A percentile compares a stretch with the other conserved stretches of the same genome.
Evolutionary conservation across 495 filamentous ascomycete genomes (phyloP).

Genomic region (Tricharina praecox): DNA sequence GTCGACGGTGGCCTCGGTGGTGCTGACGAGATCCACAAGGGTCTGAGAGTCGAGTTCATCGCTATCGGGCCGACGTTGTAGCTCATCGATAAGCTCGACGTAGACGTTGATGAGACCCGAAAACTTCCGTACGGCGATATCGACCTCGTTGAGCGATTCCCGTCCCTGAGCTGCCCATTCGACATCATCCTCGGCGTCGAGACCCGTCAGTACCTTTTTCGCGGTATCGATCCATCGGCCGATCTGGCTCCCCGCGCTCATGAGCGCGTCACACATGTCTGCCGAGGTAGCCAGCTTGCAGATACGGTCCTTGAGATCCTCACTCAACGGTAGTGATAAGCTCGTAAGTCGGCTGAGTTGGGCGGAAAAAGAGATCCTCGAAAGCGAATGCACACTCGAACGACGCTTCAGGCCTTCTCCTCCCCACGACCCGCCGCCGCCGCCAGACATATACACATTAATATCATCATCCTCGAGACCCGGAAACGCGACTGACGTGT

Average conservation of each 20-base stretch:
- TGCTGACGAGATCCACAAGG: constrained; percentile 51
- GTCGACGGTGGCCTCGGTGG: constrained; percentile 73
- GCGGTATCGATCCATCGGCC: constrained; percentile 82
- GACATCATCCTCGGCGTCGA: constrained; percentile 89
- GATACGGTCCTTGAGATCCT: constrained; percentile 61
- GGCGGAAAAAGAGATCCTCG: constrained; percentile 72
- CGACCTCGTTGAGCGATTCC: constrained; percentile 66
- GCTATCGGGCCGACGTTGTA: constrained; percentile 69
- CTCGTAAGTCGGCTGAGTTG: constrained; percentile 79
- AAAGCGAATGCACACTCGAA: constrained; percentile 74
- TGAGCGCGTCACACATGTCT: constrained; percentile 57
- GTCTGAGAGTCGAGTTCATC: constrained; percentile 47
- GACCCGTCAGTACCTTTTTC: constrained; percentile 60
- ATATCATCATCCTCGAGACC: too few species aligned
- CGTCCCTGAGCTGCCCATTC: constrained; percentile 91
- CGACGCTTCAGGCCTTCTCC: constrained; percentile 34
- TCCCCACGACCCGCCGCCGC: constrained; percentile 16
- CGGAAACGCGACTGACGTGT: constrained; percentile 7
- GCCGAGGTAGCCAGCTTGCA: constrained; percentile 64
- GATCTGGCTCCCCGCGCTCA: constrained; percentile 75
- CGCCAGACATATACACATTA: background rate
- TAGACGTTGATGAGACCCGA: constrained; percentile 79
- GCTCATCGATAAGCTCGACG: constrained; percentile 71
- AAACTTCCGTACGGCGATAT: constrained; percentile 68
- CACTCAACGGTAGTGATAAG: constrained; percentile 67